Conservation (phyloP, 2,329 filamentous ascomycete species). For the Dactylellina leptospora region DNA sequence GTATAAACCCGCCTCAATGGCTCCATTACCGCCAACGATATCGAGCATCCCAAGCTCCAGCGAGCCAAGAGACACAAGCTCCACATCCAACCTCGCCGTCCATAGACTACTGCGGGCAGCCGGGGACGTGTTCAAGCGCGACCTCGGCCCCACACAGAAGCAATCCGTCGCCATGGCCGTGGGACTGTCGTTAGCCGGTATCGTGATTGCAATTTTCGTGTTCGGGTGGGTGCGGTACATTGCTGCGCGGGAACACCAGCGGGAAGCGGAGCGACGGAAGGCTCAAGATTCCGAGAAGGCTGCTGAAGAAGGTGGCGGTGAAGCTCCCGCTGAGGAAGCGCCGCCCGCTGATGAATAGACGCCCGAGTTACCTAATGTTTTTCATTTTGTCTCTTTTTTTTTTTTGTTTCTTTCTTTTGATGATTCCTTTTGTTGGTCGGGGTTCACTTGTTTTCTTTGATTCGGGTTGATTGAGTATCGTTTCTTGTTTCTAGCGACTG, state of each 20-base stretch:
- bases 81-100: background rate
- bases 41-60: conserved; percentile 10
- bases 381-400: background rate
- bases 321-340: conserved; percentile 5
- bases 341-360: conserved; percentile 5
- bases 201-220: conserved; percentile 51
- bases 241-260: conserved; percentile 37
- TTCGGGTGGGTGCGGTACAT: conserved; percentile 51
- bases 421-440: background rate
- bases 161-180: conserved; percentile 50
- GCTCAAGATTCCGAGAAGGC: conserved; percentile 35
- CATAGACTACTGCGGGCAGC: conserved; percentile 19
- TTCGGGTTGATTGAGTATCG: background rate
- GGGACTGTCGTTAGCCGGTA: conserved; percentile 37
- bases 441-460: too few relatives aligned
- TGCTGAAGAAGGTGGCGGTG: conserved; percentile 29
- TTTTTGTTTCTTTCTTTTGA: background rate
- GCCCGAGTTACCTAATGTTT: background rate
- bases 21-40: conserved; percentile 30
- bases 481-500: conserved; percentile 12
- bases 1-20: conserved; percentile 19
- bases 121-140: conserved; percentile 23
- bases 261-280: conserved; percentile 23
- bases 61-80: conserved; percentile 22
- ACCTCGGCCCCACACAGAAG: conserved; percentile 34